Conservation (phyloP, 257 asterid genomes). For the Jasminum sambac region DNA sequence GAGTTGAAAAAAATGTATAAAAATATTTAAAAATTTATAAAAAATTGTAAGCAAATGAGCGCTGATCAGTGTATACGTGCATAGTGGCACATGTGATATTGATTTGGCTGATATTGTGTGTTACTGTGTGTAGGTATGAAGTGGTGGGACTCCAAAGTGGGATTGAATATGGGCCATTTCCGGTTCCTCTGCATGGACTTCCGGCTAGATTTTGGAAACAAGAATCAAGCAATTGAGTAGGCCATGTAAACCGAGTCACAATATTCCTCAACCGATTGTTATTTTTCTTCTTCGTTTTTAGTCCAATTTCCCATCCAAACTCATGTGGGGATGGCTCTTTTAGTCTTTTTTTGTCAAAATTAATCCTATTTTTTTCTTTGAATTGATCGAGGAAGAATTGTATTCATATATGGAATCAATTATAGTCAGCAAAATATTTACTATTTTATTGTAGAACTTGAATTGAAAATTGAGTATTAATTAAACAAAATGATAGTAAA, state of each 20-base stretch:
- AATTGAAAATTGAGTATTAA: constrained; percentile 8
- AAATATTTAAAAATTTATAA: too few relatives aligned
- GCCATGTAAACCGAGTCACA: constrained; percentile 7
- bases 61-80: too few relatives aligned
- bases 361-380: neutral
- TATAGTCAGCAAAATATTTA: constrained; percentile 35
- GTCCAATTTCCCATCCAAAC: constrained; percentile 4
- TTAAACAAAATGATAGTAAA: constrained; percentile 15
- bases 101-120: too few relatives aligned
- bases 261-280: neutral
- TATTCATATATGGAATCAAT: constrained; percentile 28
- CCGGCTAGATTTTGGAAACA: constrained; percentile 66
- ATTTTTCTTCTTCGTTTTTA: constrained; percentile 10
- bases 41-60: too few relatives aligned
- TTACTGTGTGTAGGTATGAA: constrained; percentile 61
- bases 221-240: constrained; percentile 32
- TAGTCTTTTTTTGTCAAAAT: neutral
- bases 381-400: constrained; percentile 4
- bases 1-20: too few relatives aligned
- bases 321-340: neutral
- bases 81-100: too few relatives aligned
- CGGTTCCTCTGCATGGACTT: constrained; percentile 75
- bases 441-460: constrained; percentile 13
- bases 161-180: constrained; percentile 75
- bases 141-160: constrained; percentile 63